These are phyloP conservation scores for Geoglossum cookeanum DNA, from an alignment of 2,329 filamentous ascomycete species.

Conservation along the genomic window DNA sequence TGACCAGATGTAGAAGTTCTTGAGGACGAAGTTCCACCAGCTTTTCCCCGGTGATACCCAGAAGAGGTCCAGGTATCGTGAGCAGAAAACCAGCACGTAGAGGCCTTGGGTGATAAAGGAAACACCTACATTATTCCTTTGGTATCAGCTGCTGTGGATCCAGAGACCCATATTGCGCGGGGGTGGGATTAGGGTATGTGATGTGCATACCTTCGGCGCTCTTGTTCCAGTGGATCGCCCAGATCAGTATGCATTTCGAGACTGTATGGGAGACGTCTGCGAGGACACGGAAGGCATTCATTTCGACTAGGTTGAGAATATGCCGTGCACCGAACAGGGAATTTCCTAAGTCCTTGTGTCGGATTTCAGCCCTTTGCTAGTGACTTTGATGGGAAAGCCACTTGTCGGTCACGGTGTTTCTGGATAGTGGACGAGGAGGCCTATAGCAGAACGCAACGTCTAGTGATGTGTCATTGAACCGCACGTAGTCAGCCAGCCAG, in stretches of 20 bases:
- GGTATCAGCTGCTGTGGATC: not conserved
- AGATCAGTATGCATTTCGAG: constrained; percentile 81
- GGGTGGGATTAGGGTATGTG: not conserved
- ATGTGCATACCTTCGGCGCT: constrained; percentile 53
- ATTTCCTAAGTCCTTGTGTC: too few species aligned
- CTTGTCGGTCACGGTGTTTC: too few species aligned
- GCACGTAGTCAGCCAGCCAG: too few species aligned
- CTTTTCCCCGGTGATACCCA: constrained; percentile 16
- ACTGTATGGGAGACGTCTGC: constrained; percentile 70
- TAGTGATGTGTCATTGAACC: too few species aligned
- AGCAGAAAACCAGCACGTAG: constrained; percentile 70
- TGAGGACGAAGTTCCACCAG: constrained; percentile 62
- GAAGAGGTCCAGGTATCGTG: constrained; percentile 76
- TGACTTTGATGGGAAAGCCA: too few species aligned
- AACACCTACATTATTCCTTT: constrained; percentile 37
- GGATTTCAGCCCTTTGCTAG: too few species aligned
- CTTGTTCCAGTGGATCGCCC: constrained; percentile 71
- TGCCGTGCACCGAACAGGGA: not conserved
- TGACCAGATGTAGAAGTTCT: constrained; percentile 71
- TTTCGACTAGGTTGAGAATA: not conserved
- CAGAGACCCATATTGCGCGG: too few species aligned
- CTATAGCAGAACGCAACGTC: too few species aligned
- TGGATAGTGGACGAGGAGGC: too few species aligned
- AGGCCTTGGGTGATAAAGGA: constrained; percentile 81
- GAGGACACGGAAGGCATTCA: constrained; percentile 48